Base-by-base conservation (phyloP, 805 yeast species). In the Kregervanrija pseudodelftensis region DNA sequence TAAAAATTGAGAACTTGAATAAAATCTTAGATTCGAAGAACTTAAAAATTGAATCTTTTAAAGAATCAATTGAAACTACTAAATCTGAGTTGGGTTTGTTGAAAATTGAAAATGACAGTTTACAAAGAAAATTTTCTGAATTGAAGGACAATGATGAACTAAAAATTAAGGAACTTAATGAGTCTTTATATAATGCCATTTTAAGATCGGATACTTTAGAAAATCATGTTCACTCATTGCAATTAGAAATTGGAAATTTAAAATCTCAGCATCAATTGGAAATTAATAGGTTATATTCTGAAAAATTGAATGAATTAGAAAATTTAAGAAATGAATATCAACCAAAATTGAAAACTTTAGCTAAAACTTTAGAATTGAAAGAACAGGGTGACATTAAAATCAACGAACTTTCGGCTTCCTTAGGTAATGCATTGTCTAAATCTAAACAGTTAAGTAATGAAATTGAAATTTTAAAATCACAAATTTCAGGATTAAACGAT, bases 1-100 rank as follows among this genome's bases (percentile, higher is more conserved):
- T 53, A 5, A 61, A 57, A 40, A 41, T 68, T 3, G 48, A 41
- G 11, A 41, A 40, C 7, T 14, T 44, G 11, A 47, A 39, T 14
- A n/a, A 16, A 1, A 12, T 34, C 13, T 8, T 47, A 11, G 14
- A 37, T 7, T 22, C 33, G 11, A 32, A 32, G 11, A n/a, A 32
- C 11, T 32, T 32, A 32, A 8, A 43, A 50, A 31, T 45, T 33
- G 46, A 48, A 13, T 40, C 37, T 3, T 15, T 50, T 11, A 16
- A 37, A 28, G 22, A 22, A 37, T 11, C 32, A 22, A 37, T 28
- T 15, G 28, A 22, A 8, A 11, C 8, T 11, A 12, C 13, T 30
- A 33, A 16, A 32, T 32, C 33, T 32, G 13, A 32, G 11, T 15
- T 15, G 12, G 22, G 11, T 36, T 9, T 22, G 7, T 22, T 22